These are phyloP conservation scores for Mangifera indica DNA, from an alignment of 345 rosid species.

Conservation along the genomic window DNA sequence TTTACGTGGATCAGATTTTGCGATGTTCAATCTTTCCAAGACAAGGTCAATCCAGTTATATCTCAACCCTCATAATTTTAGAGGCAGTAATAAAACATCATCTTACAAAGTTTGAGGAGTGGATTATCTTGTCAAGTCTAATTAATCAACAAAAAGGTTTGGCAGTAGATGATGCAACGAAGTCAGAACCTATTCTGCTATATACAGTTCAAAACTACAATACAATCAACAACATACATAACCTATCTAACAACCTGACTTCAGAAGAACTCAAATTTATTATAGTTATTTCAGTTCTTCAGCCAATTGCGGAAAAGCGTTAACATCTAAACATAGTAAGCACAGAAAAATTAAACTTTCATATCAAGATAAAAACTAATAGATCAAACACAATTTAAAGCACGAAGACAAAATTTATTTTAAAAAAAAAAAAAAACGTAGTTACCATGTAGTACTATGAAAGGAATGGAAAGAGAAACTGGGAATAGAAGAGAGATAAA, in stretches of 20 bases:
- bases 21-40: background rate
- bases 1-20: background rate
- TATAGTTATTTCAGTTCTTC: background rate
- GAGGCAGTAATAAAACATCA: background rate
- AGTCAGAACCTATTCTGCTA: too few relatives aligned
- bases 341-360: background rate
- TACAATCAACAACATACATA: background rate
- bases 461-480: slow-evolving; percentile 55
- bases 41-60: background rate
- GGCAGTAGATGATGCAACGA: background rate
- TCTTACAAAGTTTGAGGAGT: background rate
- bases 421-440: slow-evolving; percentile 5
- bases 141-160: background rate
- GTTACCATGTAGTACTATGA: slow-evolving; percentile 61
- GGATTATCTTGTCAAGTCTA: background rate
- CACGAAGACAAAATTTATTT: background rate
- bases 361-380: background rate
- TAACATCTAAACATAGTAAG: background rate
- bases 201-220: too few relatives aligned
- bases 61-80: background rate
- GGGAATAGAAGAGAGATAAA: slow-evolving; percentile 29
- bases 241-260: background rate
- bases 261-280: background rate
- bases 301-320: background rate
- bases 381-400: background rate